A percentile compares a stretch with the other conserved stretches of the same genome.
These are phyloP conservation scores for Bipolaris gigantea DNA, from an alignment of 2,329 filamentous ascomycete genomes.

Conservation along the genomic window DNA sequence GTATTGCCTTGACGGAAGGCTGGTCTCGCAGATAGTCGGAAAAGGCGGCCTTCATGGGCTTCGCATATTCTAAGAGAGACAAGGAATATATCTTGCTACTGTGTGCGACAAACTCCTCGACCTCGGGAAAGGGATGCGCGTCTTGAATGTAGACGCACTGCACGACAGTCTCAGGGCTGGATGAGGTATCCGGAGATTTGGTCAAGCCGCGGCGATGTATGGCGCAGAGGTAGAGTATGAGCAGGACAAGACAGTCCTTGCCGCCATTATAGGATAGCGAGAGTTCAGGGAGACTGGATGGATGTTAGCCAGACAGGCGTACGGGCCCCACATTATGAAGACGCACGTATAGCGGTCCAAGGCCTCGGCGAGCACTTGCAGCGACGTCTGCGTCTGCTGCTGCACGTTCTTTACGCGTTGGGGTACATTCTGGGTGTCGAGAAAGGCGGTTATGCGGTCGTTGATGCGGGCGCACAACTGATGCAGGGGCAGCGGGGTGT, in stretches of 20 bases:
- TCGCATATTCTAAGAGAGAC: slow-evolving; percentile 70
- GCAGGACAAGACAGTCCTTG: slow-evolving; percentile 93
- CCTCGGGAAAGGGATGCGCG: slow-evolving; percentile 78
- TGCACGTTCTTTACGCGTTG: slow-evolving; percentile 67
- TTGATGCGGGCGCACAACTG: slow-evolving; percentile 57
- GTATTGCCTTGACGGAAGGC: slow-evolving; percentile 71
- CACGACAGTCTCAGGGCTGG: slow-evolving; percentile 51
- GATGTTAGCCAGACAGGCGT: slow-evolving; percentile 20
- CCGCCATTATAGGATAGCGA: slow-evolving; percentile 96
- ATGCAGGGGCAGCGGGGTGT: slow-evolving; percentile 52
- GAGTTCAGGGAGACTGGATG: slow-evolving; percentile 69
- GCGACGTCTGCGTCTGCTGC: slow-evolving; percentile 70
- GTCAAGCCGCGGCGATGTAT: slow-evolving; percentile 48
- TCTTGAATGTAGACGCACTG: slow-evolving; percentile 90
- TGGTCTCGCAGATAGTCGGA: slow-evolving; percentile 71
- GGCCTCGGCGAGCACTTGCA: slow-evolving; percentile 74
- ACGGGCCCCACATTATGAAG: slow-evolving; percentile 1
- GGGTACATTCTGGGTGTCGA: slow-evolving; percentile 61
- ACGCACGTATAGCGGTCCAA: slow-evolving; percentile 73
- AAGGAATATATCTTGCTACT: slow-evolving; percentile 73
- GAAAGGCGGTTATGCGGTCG: slow-evolving; percentile 65
- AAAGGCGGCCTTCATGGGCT: slow-evolving; percentile 81
- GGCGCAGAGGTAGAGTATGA: slow-evolving; percentile 79
- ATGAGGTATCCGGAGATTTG: slow-evolving; percentile 22
- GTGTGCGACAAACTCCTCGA: slow-evolving; percentile 77